Conservation (phyloP, 2,329 filamentous ascomycete genomes). For the Paracoccidioides lutzii region DNA sequence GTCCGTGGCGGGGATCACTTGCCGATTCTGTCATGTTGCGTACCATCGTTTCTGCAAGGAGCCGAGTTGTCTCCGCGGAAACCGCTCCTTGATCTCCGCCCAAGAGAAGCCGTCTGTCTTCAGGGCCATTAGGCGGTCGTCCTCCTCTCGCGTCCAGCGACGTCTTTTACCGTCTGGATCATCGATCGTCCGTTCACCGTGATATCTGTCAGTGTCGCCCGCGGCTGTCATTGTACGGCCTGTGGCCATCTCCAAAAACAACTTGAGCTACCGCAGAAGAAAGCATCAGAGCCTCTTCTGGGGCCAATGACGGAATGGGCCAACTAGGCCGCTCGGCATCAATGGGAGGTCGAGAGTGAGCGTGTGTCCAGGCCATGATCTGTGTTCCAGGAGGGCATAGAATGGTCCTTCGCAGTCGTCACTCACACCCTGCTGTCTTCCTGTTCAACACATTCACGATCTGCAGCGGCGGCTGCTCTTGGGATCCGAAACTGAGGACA, state of each 20-base stretch:
- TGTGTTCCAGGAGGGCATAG: background rate
- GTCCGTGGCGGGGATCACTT: background rate
- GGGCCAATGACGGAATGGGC: background rate
- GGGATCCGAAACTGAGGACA: background rate
- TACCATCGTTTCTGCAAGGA: background rate
- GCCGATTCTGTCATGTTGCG: background rate
- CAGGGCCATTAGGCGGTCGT: background rate
- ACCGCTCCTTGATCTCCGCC: no score
- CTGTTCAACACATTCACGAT: background rate
- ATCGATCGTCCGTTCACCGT: no score
- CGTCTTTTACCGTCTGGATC: no score
- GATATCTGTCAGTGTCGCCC: no score
- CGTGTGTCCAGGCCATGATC: background rate
- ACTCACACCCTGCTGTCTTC: background rate
- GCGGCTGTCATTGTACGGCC: no score
- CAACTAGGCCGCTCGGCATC: background rate
- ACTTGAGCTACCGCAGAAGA: no score
- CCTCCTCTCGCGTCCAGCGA: no score
- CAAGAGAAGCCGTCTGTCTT: background rate
- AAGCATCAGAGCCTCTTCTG: background rate
- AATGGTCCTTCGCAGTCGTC: background rate
- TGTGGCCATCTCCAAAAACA: no score
- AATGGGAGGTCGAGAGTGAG: background rate
- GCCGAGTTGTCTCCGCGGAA: background rate
- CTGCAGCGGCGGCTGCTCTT: background rate